These are phyloP conservation scores for Globisporangium camurandrum DNA, from an alignment of 352 stramenopile species.

Conservation along the genomic window DNA sequence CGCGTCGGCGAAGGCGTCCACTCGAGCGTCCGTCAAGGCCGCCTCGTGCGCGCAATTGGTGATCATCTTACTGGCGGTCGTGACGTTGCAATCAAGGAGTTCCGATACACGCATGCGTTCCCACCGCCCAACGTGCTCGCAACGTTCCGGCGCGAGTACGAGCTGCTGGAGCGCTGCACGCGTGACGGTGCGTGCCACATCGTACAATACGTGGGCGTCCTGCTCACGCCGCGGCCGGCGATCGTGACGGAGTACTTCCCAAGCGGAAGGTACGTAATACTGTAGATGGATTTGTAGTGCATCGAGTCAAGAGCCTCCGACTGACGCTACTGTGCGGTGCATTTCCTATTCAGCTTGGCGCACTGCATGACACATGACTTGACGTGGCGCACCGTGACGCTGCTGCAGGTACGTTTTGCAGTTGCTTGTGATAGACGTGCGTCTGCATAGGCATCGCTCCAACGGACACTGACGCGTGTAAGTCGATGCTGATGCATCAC, in stretches of 20 bases:
- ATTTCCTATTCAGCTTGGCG: conserved; percentile 20
- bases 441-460: no score
- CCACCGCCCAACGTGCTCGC: conserved; percentile 24
- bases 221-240: conserved; percentile 16
- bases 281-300: no score
- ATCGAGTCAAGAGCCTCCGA: no score
- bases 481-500: background rate
- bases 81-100: conserved; percentile 30
- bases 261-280: conserved; percentile 18
- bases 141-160: conserved; percentile 29
- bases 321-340: background rate
- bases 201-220: conserved; percentile 20
- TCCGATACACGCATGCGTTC: conserved; percentile 20
- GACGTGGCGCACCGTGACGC: conserved; percentile 18
- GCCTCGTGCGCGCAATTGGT: conserved; percentile 2
- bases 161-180: conserved; percentile 14
- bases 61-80: background rate
- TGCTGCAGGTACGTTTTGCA: conserved; percentile 16
- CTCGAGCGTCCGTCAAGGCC: conserved; percentile 20
- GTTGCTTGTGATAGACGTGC: background rate
- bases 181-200: conserved; percentile 12
- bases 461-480: no score
- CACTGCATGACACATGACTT: conserved; percentile 21
- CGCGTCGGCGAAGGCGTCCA: conserved; percentile 26
- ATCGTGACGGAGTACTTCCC: conserved; percentile 29